Evolutionary conservation across 257 asterid genomes (phyloP).

Genomic region (Nyctanthes arbortristis): DNA sequence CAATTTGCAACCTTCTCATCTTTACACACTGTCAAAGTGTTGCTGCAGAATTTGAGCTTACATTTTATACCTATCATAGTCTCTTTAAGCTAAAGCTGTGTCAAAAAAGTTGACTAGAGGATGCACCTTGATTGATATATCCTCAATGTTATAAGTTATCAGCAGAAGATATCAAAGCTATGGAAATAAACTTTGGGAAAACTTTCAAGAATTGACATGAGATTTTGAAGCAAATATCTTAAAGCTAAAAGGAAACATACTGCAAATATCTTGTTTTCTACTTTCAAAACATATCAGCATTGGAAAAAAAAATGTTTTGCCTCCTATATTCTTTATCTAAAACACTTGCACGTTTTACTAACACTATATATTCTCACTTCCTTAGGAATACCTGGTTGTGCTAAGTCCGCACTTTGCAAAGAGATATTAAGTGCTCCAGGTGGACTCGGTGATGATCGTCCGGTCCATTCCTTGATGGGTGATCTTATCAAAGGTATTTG

Average conservation of each 20-base stretch:
- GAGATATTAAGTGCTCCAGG: constrained; percentile 68
- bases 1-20: neutral
- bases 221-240: neutral
- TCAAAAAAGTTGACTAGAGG: neutral
- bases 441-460: constrained; percentile 90
- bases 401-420: constrained; percentile 95
- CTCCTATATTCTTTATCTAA: constrained; percentile 13
- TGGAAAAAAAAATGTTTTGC: neutral
- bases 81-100: neutral
- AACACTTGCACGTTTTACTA: constrained; percentile 30
- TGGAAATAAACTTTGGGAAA: neutral
- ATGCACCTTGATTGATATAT: neutral
- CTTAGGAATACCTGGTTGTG: constrained; percentile 98
- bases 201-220: neutral
- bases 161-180: neutral
- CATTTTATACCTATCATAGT: neutral
- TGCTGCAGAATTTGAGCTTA: neutral
- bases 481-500: constrained; percentile 86
- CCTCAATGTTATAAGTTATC: constrained; percentile 1
- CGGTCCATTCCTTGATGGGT: constrained; percentile 88
- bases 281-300: neutral
- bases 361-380: constrained; percentile 21
- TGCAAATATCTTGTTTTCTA: too few relatives aligned
- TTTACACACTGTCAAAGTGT: too few relatives aligned
- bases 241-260: neutral